Evolutionary conservation across 305 asterid species (phyloP).

Genomic region (Fraxinus latifolia): DNA sequence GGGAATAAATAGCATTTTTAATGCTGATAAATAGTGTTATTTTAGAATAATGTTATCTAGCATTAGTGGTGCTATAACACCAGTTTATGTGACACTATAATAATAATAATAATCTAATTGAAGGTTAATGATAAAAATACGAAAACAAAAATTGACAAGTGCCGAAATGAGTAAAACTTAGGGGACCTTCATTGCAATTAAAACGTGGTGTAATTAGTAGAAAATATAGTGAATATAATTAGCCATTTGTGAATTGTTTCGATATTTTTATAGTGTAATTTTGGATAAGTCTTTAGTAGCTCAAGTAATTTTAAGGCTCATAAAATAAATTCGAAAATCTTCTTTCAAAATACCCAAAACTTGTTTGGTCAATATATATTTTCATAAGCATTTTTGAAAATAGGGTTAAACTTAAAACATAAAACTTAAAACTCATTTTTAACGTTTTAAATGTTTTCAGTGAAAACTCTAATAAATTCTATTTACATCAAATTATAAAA

Average conservation of each 20-base stretch:
- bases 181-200: no score
- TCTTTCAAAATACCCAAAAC: not conserved
- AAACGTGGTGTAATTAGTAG: no score
- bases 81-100: not conserved
- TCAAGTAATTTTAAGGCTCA: no score
- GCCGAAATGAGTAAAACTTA: not conserved
- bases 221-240: no score
- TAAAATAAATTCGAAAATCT: no score
- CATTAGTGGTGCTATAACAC: no score
- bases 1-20: not conserved
- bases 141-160: not conserved
- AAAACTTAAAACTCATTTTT: no score
- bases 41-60: not conserved
- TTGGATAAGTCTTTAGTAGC: not conserved
- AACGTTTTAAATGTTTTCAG: no score
- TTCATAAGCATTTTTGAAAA: no score
- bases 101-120: not conserved
- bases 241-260: not conserved
- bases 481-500: not conserved
- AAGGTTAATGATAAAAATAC: not conserved
- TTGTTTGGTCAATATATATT: not conserved
- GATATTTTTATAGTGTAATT: not conserved
- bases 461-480: not conserved
- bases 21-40: not conserved
- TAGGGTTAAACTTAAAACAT: no score